Evolutionary conservation across 495 filamentous ascomycete species (phyloP), one percentile per base, ranked within the genome.

Genomic region (Xylaria bambusicola): DNA sequence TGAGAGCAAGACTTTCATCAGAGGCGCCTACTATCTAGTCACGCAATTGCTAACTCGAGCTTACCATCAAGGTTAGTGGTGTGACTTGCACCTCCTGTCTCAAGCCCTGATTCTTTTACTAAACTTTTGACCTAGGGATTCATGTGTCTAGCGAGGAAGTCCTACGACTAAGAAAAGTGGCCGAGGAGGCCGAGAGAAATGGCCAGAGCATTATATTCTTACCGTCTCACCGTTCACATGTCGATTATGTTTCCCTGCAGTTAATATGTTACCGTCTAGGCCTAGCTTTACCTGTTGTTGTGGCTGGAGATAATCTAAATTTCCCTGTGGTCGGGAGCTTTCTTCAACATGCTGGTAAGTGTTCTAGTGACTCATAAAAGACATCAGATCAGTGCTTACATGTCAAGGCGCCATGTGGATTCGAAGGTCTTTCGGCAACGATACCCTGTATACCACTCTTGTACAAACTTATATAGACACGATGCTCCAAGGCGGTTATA

Each of bases 401-500:
- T 27, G 46, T 33, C 6, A 49, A 87, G 88, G 93, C 36, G 94
- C 94, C 17, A 97, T 98, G 92, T 98, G 88, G 82, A 97, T 98
- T 70, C 84, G 94, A 49, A 75, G 94, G 50, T 92, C 88, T 48
- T 98, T 98, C 73, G 92, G 91, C 24, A 90, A 96, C 49, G 94
- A 98, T 67, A 84, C 88, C 27, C 77, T 98, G 3, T 98, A 98
- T 68, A 82, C 84, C 7, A 94, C 92, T 0, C 82, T 96, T 6
- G 94, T 98, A 10, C 94, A 98, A 72, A 81, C 92, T 0, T 98
- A 98, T 69, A 93, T 98, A 65, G 94, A 98, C 69, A 93, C 92
- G 0, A 69, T 98, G 23, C 81, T 98, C 9, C 88, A 91, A 64
- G 86, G 90, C 49, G 94, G 94, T 1, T 95, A 86, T 75, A 97